Evolutionary conservation across 202 grass and related monocot species (phyloP), one percentile per base, ranked within the genome.

Genomic region (Setaria italica): DNA sequence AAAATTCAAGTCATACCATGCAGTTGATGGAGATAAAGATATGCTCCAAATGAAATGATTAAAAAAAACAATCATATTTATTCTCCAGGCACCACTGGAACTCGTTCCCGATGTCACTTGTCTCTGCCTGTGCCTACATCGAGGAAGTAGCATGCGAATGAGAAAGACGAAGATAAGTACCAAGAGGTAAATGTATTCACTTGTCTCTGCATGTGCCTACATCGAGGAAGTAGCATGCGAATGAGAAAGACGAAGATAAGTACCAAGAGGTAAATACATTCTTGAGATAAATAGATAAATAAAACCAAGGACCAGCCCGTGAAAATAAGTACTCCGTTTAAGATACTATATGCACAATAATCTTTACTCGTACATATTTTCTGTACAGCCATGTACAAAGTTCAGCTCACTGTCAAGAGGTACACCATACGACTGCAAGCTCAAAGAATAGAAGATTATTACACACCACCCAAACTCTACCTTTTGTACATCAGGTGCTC

Each of bases 381-480:
- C 55, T 72, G 76, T 72, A 86, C 76, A 86, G n/a, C 29, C 72
- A 10, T 73, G 14, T 45, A 64, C 76, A 80, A 86, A 7, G 35
- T 69, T 47, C 33, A 9, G 51, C 39, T 48, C 50, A 48, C 63
- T 11, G 41, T 63, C 6, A 29, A 29, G 53, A 9, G 11, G 43
- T 10, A 43, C 75, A 32, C 13, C 59, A 64, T 37, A 62, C 10
- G 19, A 15, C 57, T 11, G 19, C 20, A 53, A 51, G 45, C 62
- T 64, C 21, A 68, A 25, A 25, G 34, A 73, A 35, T 5, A 60
- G 16, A 56, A 37, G 49, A 57, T 57, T 10, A 43, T 29, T 10
- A 43, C 25, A 70, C n/a, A 16, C 25, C 7, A 11, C 16, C 34
- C 70, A 48, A 20, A 62, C 51, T 25, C 49, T 6, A 6, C 9